Percentiles rank a stretch among this genome's conserved stretches.
Evolutionary conservation across 352 stramenopile species (phyloP).

Genomic region (Pythium sukuiense): DNA sequence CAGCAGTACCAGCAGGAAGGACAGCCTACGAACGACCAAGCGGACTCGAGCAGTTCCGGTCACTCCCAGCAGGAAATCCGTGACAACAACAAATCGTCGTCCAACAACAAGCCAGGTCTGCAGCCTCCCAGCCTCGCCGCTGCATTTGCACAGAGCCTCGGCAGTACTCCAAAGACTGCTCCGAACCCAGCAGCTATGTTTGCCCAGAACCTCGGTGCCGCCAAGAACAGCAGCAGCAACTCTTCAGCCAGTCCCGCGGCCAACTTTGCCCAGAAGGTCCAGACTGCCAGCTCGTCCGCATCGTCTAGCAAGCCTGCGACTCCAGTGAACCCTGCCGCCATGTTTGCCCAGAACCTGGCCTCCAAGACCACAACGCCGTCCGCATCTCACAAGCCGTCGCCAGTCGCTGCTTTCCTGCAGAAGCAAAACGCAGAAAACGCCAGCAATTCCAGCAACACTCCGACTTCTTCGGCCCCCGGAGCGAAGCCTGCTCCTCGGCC

Average conservation of each 20-base stretch:
- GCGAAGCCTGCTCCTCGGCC: constrained; percentile 5
- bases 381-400: not conserved
- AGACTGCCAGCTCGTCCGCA: constrained; percentile 20
- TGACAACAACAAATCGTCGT: constrained; percentile 8
- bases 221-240: constrained; percentile 17
- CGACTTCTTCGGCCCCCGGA: not conserved
- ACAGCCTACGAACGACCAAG: constrained; percentile 25
- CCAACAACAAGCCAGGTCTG: constrained; percentile 7
- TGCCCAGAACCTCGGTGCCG: constrained; percentile 14
- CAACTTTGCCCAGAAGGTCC: constrained; percentile 57
- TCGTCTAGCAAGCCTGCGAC: constrained; percentile 10
- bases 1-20: constrained; percentile 24
- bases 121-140: constrained; percentile 32
- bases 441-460: constrained; percentile 4
- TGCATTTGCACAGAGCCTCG: constrained; percentile 42
- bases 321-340: constrained; percentile 53
- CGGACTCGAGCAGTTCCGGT: not conserved
- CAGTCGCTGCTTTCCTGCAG: constrained; percentile 7
- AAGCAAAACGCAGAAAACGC: constrained; percentile 14
- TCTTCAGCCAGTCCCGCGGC: constrained; percentile 17
- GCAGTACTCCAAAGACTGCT: constrained; percentile 31
- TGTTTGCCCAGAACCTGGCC: constrained; percentile 36
- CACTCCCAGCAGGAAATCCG: constrained; percentile 6
- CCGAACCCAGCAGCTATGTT: constrained; percentile 53
- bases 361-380: constrained; percentile 12